Conservation (phyloP, 2,329 filamentous ascomycete species). For the Orbilia javanica region DNA sequence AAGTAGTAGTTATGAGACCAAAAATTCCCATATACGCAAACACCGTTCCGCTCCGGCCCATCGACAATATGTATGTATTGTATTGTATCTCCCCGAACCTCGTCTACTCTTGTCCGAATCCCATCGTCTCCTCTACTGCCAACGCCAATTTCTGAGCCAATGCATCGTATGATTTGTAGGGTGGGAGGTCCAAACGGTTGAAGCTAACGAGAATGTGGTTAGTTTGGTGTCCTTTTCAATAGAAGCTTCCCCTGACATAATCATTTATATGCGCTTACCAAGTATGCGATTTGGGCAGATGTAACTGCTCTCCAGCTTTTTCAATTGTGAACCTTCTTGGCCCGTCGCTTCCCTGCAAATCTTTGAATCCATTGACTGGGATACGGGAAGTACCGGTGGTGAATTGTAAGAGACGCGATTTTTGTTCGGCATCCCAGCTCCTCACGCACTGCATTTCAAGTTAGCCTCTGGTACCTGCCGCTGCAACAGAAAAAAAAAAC, state of each 20-base stretch:
- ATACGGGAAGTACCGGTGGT: slow-evolving; percentile 98
- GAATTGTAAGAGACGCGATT: slow-evolving; percentile 94
- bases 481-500: background rate
- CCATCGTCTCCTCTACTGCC: slow-evolving; percentile 98
- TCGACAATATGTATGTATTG: slow-evolving; percentile 38
- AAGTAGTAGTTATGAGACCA: slow-evolving; percentile 37
- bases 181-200: slow-evolving; percentile 93
- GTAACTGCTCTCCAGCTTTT: slow-evolving; percentile 90
- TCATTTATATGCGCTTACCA: slow-evolving; percentile 75
- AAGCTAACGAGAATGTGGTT: slow-evolving; percentile 73
- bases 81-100: slow-evolving; percentile 17
- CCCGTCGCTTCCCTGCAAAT: slow-evolving; percentile 95
- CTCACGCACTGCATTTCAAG: slow-evolving; percentile 75
- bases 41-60: slow-evolving; percentile 23
- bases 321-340: slow-evolving; percentile 97
- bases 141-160: slow-evolving; percentile 92
- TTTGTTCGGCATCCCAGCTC: slow-evolving; percentile 97
- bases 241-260: slow-evolving; percentile 13
- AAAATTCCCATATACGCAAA: slow-evolving; percentile 41
- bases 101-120: slow-evolving; percentile 93
- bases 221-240: slow-evolving; percentile 57
- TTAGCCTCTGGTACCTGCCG: slow-evolving; percentile 28
- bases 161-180: slow-evolving; percentile 88
- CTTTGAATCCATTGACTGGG: slow-evolving; percentile 99
- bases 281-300: slow-evolving; percentile 96